Conservation (phyloP, 2,329 filamentous ascomycete species). For the Fusarium pseudograminearum region DNA sequence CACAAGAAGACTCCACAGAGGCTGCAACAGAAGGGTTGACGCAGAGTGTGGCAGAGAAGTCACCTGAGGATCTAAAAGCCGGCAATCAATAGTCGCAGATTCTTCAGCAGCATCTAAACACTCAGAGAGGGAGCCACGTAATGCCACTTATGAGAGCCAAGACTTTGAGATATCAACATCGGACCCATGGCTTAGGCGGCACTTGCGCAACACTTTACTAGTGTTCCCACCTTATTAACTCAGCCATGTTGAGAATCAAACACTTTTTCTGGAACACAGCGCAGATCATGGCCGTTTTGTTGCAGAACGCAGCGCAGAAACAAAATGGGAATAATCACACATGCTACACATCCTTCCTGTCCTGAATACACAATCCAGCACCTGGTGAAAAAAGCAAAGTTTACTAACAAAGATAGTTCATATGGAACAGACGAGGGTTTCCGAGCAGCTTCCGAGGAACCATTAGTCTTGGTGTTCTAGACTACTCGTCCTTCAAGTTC, state of each 20-base stretch:
- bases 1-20: background rate
- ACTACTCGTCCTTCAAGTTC: background rate
- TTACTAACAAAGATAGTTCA: background rate
- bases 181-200: slow-evolving; percentile 30
- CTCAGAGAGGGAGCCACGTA: slow-evolving; percentile 16
- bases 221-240: slow-evolving; percentile 34
- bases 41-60: background rate
- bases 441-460: slow-evolving; percentile 4
- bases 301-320: slow-evolving; percentile 22
- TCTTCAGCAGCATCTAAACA: background rate
- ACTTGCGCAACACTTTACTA: slow-evolving; percentile 37
- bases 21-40: background rate
- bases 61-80: background rate
- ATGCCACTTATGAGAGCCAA: slow-evolving; percentile 14
- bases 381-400: background rate
- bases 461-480: slow-evolving; percentile 14
- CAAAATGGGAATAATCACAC: background rate
- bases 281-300: slow-evolving; percentile 32
- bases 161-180: slow-evolving; percentile 12
- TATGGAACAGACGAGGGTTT: background rate
- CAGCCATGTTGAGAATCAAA: slow-evolving; percentile 30
- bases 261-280: slow-evolving; percentile 3
- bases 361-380: background rate
- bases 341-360: background rate
- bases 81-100: background rate